These are phyloP conservation scores for Oemleria cerasiformis DNA, from an alignment of 306 rosid genomes.

Conservation along the genomic window DNA sequence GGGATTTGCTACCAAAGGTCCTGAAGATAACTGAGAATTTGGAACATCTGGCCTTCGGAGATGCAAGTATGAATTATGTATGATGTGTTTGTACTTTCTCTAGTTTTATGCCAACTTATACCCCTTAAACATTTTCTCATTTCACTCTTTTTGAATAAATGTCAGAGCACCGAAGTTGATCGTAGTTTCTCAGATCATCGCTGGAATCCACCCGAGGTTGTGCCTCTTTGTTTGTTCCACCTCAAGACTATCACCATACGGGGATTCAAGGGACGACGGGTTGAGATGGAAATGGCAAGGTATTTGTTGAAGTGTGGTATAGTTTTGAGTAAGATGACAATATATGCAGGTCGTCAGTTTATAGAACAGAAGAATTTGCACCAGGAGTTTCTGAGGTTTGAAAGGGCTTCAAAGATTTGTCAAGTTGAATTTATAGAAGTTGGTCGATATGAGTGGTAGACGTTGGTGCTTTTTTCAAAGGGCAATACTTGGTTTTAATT, in stretches of 20 bases:
- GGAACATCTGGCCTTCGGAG: not conserved
- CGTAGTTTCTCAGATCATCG: no score
- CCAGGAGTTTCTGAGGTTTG: not conserved
- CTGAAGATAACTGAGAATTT: not conserved
- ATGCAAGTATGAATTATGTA: not conserved
- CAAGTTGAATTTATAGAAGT: no score
- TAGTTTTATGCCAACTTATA: not conserved
- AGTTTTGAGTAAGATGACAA: not conserved
- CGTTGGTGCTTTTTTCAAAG: no score
- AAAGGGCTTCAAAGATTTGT: not conserved
- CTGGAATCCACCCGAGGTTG: not conserved
- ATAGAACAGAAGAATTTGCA: not conserved
- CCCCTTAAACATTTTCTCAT: not conserved
- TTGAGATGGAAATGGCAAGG: not conserved
- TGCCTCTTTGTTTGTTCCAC: conserved; percentile 4
- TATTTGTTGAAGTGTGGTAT: not conserved
- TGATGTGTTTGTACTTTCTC: not conserved
- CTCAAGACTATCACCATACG: conserved; percentile 1
- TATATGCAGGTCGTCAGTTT: not conserved
- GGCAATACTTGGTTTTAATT: no score
- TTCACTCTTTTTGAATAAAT: no score
- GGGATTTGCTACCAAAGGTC: not conserved
- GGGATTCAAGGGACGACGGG: not conserved
- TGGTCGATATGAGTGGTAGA: no score
- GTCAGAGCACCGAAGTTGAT: no score